Evolutionary conservation across 495 filamentous ascomycete genomes (phyloP), one percentile per base, ranked within the genome.

Genomic region (Ascodesmis nigricans): DNA sequence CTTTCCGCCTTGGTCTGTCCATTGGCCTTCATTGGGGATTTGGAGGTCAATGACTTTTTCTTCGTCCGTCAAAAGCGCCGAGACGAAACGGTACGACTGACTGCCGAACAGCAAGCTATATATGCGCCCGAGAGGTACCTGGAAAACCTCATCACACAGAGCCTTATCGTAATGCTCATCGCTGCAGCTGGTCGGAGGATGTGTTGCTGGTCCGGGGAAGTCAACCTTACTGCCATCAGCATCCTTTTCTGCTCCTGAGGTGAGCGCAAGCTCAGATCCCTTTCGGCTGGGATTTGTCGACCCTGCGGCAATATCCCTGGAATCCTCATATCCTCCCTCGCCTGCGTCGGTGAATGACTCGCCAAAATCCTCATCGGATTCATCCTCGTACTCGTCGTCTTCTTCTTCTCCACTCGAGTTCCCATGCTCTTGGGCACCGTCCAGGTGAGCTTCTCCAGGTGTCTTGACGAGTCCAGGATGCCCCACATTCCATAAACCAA

Each of bases 401-500:
- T 73, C 69, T n/a, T 71, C 69, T 20, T 52, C 49, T 5, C 61
- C 64, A 11, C 54, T 56, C 20, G 67, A 66, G 21, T 68, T 44
- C 31, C 10, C 42, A 18, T 35, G 26, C 6, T 18, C 33, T 9
- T 15, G 18, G 20, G 73, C 65, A 33, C 75, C 74, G 35, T 75
- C 72, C 0, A 93, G 62, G 14, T 71, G 63, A 21, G 83, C 81
- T 5, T 87, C 83, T 41, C 91, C 91, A 4, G 82, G 60, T 20
- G 78, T 81, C 51, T 78, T 84, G 49, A 82, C 75, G 11, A 99
- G 54, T 41, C 75, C 71, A 4, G 90, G 84, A 50, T 95, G 87
- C 21, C 77, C 84, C 25, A 93, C 73, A 48, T 91, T 92, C 87
- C 87, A 99, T 36, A 99, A 93, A 31, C 82, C 82, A 50, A 95